Conservation (phyloP, 2,329 filamentous ascomycete genomes). For the Stemphylium vesicarium region DNA sequence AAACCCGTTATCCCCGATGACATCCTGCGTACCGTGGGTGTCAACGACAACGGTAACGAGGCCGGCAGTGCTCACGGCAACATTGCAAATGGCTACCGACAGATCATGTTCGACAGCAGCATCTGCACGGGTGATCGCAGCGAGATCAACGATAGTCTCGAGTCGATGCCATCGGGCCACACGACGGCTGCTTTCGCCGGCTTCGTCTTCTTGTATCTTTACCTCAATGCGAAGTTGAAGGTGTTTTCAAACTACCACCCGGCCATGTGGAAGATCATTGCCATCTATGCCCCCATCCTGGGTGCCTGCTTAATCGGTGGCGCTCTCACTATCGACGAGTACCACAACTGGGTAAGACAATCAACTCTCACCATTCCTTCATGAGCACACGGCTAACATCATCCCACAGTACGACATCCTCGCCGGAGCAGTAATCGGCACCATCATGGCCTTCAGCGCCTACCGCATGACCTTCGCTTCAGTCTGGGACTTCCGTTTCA, state of each 20-base stretch:
- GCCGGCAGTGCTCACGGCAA: slow-evolving; percentile 58
- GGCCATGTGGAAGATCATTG: slow-evolving; percentile 74
- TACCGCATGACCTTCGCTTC: slow-evolving; percentile 73
- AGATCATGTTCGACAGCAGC: slow-evolving; percentile 71
- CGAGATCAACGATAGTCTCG: slow-evolving; percentile 71
- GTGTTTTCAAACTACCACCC: slow-evolving; percentile 75
- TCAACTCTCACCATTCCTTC: background rate
- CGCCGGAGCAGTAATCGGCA: slow-evolving; percentile 70
- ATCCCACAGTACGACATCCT: slow-evolving; percentile 70
- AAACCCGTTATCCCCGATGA: slow-evolving; percentile 62
- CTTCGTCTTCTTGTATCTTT: slow-evolving; percentile 73
- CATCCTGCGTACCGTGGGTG: slow-evolving; percentile 27
- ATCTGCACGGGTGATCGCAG: slow-evolving; percentile 71
- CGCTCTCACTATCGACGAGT: slow-evolving; percentile 73
- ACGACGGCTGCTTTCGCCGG: slow-evolving; percentile 75
- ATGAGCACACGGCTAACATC: background rate
- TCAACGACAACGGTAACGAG: slow-evolving; percentile 30
- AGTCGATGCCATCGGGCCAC: slow-evolving; percentile 76
- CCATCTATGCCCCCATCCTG: slow-evolving; percentile 69
- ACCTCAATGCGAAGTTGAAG: slow-evolving; percentile 81
- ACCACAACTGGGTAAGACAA: slow-evolving; percentile 61
- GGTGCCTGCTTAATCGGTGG: slow-evolving; percentile 72
- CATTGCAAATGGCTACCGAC: slow-evolving; percentile 60
- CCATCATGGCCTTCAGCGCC: slow-evolving; percentile 66
- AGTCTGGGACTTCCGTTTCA: slow-evolving; percentile 72